Evolutionary conservation across 1,139 yeast genomes (phyloP).

Genomic region (Candida tetrigidarum): DNA sequence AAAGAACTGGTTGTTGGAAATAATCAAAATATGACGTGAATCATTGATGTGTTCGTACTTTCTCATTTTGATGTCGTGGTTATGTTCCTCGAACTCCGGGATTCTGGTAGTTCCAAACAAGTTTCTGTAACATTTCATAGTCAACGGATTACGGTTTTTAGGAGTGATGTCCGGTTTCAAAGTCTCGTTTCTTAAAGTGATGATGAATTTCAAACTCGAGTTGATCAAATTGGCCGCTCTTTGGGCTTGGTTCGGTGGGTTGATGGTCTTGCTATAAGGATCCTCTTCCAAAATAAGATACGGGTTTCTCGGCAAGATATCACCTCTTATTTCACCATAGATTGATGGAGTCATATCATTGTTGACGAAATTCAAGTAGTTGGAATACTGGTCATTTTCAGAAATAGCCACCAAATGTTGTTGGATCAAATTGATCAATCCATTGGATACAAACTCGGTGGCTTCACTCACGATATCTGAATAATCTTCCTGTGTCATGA

Average conservation of each 20-base stretch:
- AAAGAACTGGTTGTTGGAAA: conserved; percentile 68
- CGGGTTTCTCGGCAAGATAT: conserved; percentile 76
- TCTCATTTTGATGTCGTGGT: conserved; percentile 33
- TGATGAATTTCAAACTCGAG: conserved; percentile 66
- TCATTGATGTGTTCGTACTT: conserved; percentile 30
- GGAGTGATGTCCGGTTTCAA: conserved; percentile 63
- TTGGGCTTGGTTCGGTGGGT: conserved; percentile 67
- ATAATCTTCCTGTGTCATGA: conserved; percentile 49
- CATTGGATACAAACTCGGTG: conserved; percentile 44
- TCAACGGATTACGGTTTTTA: conserved; percentile 51
- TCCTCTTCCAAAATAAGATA: conserved; percentile 74
- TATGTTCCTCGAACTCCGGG: conserved; percentile 43
- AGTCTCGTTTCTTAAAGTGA: conserved; percentile 56
- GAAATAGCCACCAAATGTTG: conserved; percentile 52
- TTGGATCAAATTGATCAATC: conserved; percentile 52
- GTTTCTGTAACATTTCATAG: conserved; percentile 69
- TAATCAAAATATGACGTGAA: conserved; percentile 55
- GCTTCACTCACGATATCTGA: conserved; percentile 43
- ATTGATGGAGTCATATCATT: conserved; percentile 64
- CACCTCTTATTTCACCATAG: conserved; percentile 66
- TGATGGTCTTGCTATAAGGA: conserved; percentile 58
- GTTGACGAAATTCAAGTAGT: conserved; percentile 65
- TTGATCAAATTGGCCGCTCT: conserved; percentile 68
- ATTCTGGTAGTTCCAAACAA: conserved; percentile 70
- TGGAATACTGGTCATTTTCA: conserved; percentile 39